Evolutionary conservation across 2,329 filamentous ascomycete genomes (phyloP).

Genomic region (Cadophora luteo-olivacea): DNA sequence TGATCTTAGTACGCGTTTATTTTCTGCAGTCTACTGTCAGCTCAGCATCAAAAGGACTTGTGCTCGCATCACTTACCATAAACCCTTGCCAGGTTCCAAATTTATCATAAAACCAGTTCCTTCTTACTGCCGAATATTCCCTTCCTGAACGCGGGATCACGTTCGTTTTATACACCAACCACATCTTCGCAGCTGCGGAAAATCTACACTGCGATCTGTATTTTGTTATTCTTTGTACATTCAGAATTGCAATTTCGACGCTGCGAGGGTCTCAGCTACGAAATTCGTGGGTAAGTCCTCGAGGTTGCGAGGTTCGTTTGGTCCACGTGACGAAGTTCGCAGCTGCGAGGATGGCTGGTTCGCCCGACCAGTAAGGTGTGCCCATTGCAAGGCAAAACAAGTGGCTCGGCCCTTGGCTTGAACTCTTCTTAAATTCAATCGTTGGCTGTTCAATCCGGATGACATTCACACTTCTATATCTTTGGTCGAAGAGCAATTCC

Average conservation of each 20-base stretch:
- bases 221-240: background rate
- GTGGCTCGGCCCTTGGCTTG: too few relatives aligned
- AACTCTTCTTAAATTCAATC: too few relatives aligned
- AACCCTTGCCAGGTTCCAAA: too few relatives aligned
- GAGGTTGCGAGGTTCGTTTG: background rate
- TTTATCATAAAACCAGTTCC: too few relatives aligned
- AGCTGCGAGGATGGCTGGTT: background rate
- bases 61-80: too few relatives aligned
- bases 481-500: too few relatives aligned
- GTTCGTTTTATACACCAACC: background rate
- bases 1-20: background rate
- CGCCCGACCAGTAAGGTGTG: background rate
- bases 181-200: constrained; percentile 2
- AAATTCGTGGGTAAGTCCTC: background rate
- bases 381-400: too few relatives aligned
- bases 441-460: too few relatives aligned
- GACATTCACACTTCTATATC: too few relatives aligned
- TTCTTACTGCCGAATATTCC: too few relatives aligned
- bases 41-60: too few relatives aligned
- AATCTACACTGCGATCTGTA: background rate
- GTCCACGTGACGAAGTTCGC: constrained; percentile 2
- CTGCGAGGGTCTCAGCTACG: background rate
- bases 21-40: background rate
- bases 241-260: background rate
- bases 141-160: too few relatives aligned